These are phyloP conservation scores for Paspalum notatum DNA, from an alignment of 176 grass and related monocot species.

Conservation along the genomic window DNA sequence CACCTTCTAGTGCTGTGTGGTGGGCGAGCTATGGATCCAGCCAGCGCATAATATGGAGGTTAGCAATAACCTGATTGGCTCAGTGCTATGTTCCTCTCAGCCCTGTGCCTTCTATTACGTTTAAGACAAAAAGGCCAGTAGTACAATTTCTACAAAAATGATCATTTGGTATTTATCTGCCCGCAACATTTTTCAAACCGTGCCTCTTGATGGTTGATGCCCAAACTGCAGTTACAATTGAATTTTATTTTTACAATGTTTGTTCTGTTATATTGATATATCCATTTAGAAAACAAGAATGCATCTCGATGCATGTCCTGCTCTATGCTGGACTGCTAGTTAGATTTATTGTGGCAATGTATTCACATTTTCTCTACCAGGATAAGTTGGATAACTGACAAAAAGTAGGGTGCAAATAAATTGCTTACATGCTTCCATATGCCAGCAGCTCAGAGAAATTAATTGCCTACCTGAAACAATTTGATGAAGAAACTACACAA, in stretches of 20 bases:
- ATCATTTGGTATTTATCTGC: not conserved
- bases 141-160: not conserved
- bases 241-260: not conserved
- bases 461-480: conserved; percentile 23
- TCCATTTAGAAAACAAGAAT: conserved; percentile 15
- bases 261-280: not conserved
- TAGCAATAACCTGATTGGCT: conserved; percentile 26
- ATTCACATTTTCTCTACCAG: conserved; percentile 25
- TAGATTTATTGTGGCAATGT: not conserved
- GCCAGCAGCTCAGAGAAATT: not conserved
- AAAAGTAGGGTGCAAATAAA: not conserved
- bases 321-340: not conserved
- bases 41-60: conserved; percentile 96
- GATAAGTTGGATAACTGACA: conserved; percentile 21
- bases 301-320: not conserved
- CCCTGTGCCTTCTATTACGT: conserved; percentile 5
- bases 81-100: conserved; percentile 1
- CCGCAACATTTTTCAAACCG: not conserved
- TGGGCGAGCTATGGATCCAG: conserved; percentile 98
- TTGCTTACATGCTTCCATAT: not conserved
- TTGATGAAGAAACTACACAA: not conserved
- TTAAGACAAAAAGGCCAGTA: conserved; percentile 19
- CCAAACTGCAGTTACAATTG: conserved; percentile 16
- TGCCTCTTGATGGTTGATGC: not conserved
- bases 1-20: conserved; percentile 95